Evolutionary conservation across 495 filamentous ascomycete genomes (phyloP).

Genomic region (Xanthoparmelia taractica): DNA sequence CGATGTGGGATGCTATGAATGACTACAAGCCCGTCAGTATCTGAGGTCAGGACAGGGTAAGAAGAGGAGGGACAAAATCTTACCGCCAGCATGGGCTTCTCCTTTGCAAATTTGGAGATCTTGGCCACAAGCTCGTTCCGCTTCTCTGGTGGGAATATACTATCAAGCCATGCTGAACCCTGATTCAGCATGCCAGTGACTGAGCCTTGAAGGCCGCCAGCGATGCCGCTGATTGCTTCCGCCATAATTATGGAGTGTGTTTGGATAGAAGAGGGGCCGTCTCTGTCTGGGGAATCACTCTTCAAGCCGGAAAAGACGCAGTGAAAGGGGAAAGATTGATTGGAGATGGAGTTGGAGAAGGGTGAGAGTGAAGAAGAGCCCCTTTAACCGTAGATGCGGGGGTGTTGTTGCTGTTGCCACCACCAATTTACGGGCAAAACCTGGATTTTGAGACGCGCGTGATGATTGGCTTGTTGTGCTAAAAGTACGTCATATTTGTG

Average conservation of each 20-base stretch:
- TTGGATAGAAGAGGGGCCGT: not conserved
- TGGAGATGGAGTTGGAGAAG: not conserved
- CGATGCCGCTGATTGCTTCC: slow-evolving; percentile 22
- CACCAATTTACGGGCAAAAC: not conserved
- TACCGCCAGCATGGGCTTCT: slow-evolving; percentile 28
- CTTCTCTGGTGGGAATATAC: slow-evolving; percentile 26
- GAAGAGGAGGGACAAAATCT: not conserved
- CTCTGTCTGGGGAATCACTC: not conserved
- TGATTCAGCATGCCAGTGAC: slow-evolving; percentile 20
- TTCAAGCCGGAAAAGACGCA: not conserved
- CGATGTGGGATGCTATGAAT: slow-evolving; percentile 49
- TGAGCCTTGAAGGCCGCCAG: slow-evolving; percentile 26
- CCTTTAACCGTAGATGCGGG: not conserved
- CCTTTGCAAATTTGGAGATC: slow-evolving; percentile 27
- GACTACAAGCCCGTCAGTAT: slow-evolving; percentile 20
- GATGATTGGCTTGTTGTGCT: slow-evolving; percentile 3
- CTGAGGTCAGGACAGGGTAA: not conserved
- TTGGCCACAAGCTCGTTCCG: slow-evolving; percentile 28
- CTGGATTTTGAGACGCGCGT: slow-evolving; percentile 2
- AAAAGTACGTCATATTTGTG: not conserved
- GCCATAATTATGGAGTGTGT: slow-evolving; percentile 17
- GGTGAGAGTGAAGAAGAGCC: not conserved
- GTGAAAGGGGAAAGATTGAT: not conserved
- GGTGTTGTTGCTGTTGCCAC: not conserved
- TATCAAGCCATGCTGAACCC: slow-evolving; percentile 22